Conservation (phyloP, 2,329 filamentous ascomycete species). For the Colletotrichum chlorophyti region DNA sequence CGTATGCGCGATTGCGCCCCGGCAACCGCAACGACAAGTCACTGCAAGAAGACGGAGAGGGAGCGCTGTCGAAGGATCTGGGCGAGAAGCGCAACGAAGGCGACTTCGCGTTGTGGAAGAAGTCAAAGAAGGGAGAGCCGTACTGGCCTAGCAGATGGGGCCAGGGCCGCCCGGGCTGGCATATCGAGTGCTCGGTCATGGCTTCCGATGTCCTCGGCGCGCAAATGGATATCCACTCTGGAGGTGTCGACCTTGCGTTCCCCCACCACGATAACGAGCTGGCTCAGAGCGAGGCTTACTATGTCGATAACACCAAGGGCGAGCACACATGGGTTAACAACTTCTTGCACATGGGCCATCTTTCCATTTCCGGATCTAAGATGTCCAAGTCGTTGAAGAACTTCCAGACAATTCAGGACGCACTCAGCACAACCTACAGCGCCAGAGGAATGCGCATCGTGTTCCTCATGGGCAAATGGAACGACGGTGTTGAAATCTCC, state of each 20-base stretch:
- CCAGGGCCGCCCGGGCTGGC: conserved; percentile 88
- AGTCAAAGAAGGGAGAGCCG: conserved; percentile 89
- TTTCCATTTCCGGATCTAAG: conserved; percentile 84
- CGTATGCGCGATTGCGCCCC: conserved; percentile 84
- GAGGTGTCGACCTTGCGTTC: conserved; percentile 89
- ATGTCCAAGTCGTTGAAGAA: conserved; percentile 98
- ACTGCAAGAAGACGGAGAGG: conserved; percentile 88
- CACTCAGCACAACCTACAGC: conserved; percentile 74
- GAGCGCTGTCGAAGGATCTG: conserved; percentile 71
- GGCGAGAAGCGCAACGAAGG: conserved; percentile 75
- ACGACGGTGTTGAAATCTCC: conserved; percentile 89
- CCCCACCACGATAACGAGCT: conserved; percentile 94
- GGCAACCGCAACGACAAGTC: conserved; percentile 85
- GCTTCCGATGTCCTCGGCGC: conserved; percentile 85
- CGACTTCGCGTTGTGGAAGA: conserved; percentile 95
- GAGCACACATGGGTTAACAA: conserved; percentile 89
- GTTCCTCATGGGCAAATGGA: conserved; percentile 88
- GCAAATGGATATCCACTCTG: conserved; percentile 91
- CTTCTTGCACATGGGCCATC: conserved; percentile 93
- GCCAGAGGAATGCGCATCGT: conserved; percentile 82
- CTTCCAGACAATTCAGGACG: conserved; percentile 91
- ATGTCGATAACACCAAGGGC: conserved; percentile 57
- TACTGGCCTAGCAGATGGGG: conserved; percentile 91
- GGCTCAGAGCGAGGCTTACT: conserved; percentile 90
- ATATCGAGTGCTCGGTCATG: conserved; percentile 98